A percentile compares a stretch with the other conserved stretches of the same genome.
These are phyloP conservation scores for Pontederia crassipes DNA, from an alignment of 176 grass and related monocot species.

Conservation along the genomic window DNA sequence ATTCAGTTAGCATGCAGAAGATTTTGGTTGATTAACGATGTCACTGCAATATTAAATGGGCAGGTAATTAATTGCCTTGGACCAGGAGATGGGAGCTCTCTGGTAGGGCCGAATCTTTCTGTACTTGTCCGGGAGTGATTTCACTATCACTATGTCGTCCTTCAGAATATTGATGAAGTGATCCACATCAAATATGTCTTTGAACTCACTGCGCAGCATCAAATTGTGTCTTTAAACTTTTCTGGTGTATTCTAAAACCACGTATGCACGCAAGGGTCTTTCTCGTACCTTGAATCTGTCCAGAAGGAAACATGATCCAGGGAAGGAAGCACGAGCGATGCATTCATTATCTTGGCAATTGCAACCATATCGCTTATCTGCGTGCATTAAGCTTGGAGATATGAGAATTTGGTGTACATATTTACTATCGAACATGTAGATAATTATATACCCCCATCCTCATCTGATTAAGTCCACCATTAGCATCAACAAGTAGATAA, in stretches of 20 bases:
- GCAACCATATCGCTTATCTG: constrained; percentile 99
- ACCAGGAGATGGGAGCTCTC: constrained; percentile 13
- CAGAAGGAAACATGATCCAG: constrained; percentile 90
- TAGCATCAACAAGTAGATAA: constrained; percentile 32
- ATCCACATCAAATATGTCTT: constrained; percentile 17
- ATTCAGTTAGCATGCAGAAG: background rate
- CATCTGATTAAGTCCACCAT: constrained; percentile 98
- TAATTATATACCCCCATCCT: constrained; percentile 55
- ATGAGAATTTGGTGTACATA: constrained; percentile 6
- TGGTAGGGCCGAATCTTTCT: background rate
- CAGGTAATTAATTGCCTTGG: background rate
- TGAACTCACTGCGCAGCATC: constrained; percentile 10
- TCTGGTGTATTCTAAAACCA: background rate
- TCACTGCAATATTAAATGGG: no score
- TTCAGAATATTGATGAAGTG: constrained; percentile 8
- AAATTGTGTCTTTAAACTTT: constrained; percentile 8
- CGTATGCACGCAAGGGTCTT: background rate
- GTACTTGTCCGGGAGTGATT: background rate
- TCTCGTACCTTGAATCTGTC: constrained; percentile 68
- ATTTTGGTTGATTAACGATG: no score
- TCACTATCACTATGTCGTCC: background rate
- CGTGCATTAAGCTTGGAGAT: constrained; percentile 3
- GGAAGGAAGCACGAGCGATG: constrained; percentile 53
- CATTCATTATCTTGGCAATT: constrained; percentile 80
- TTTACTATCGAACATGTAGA: no score